phyloP scores from a whole-genome alignment of 306 rosid species.

The Inga laurina region DNA sequence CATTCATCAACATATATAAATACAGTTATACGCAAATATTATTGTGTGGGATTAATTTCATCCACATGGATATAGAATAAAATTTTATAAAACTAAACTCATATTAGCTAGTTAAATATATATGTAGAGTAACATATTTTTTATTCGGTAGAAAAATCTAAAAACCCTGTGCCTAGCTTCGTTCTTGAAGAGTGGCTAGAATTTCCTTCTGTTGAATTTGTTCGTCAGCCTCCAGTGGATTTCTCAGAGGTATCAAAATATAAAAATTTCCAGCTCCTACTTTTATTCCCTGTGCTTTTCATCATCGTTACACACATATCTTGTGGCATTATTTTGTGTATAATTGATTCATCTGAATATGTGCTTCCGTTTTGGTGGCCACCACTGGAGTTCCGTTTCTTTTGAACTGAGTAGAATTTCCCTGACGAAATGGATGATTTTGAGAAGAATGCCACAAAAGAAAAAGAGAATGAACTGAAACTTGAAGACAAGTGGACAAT shows the following conservation, averaged over 20 bases:
- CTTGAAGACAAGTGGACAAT: constrained; percentile 80
- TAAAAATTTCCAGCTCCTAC: neutral
- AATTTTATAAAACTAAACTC: neutral
- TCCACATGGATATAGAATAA: neutral
- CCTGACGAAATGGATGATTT: constrained; percentile 64
- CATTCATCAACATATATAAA: too few relatives aligned
- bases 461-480: too few relatives aligned
- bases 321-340: neutral
- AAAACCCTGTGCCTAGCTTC: constrained; percentile 34
- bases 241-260: constrained; percentile 42
- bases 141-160: constrained; percentile 33
- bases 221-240: constrained; percentile 41
- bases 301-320: too few relatives aligned
- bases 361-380: neutral
- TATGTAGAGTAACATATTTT: neutral
- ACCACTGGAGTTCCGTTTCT: neutral
- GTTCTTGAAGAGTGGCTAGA: constrained; percentile 41
- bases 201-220: constrained; percentile 64
- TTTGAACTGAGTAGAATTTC: constrained; percentile 42
- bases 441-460: too few relatives aligned
- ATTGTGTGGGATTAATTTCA: neutral
- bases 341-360: constrained; percentile 22
- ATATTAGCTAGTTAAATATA: neutral
- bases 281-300: neutral
- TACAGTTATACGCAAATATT: neutral